Evolutionary conservation across 345 rosid species (phyloP).

Genomic region (Euphorbia tirucalli): DNA sequence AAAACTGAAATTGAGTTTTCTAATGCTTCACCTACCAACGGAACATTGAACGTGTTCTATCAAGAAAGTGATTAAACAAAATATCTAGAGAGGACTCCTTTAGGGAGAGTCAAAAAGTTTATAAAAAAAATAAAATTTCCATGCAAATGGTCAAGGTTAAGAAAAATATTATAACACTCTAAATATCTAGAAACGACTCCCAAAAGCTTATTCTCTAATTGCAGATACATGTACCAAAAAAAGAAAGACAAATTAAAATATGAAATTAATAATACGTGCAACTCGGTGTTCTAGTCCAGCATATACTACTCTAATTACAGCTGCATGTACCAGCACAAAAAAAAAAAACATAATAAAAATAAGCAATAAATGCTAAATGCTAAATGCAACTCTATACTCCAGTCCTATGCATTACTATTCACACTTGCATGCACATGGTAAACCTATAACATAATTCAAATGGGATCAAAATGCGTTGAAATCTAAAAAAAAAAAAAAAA

Average conservation of each 20-base stretch:
- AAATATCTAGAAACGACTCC: no score
- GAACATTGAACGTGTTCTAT: neutral
- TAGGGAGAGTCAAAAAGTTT: neutral
- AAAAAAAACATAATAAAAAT: no score
- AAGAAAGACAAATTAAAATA: neutral
- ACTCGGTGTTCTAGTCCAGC: no score
- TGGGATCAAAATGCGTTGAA: neutral
- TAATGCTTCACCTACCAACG: neutral
- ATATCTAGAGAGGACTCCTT: neutral
- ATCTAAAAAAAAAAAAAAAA: no score
- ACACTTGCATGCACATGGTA: neutral
- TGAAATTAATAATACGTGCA: no score
- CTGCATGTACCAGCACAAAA: no score
- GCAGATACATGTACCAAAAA: neutral
- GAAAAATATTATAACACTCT: neutral
- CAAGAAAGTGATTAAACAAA: neutral
- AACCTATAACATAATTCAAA: neutral
- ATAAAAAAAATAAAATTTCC: no score
- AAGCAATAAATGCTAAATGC: no score
- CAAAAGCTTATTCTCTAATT: neutral
- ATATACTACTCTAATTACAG: no score
- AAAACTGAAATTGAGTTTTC: neutral
- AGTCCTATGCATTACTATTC: neutral
- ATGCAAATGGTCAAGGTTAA: neutral
- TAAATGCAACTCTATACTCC: neutral